Base-by-base conservation (phyloP, 23 red algal species). In the Chondrus crispus region DNA sequence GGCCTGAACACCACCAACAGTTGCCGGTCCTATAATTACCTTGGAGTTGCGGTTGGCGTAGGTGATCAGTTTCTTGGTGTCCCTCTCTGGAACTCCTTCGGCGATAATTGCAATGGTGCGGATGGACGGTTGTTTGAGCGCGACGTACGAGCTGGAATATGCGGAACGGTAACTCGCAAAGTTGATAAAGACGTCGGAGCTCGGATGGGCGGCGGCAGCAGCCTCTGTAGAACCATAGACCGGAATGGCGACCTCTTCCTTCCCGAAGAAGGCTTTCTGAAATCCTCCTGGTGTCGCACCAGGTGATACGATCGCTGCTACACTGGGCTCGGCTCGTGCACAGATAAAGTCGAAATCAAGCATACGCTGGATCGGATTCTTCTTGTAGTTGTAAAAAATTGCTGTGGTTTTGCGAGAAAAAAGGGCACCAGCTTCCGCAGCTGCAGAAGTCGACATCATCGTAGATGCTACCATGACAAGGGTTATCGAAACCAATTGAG, bases 291-390 rank as follows among this genome's bases (percentile, higher is more conserved):
- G 74, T 19, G 81, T 50, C 6, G 94, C 91, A 51, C 92, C 94
- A 1, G 94, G 97, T 12, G 94, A 89, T 22, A 99, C 94, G 52
- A 99, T 93, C 39, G 94, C 94, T 20, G 97, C 97, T 36, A 99
- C 92, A 1, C 89, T 94, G 19, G 97, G 91, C 5, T 71, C 83
- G 20, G 81, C 35, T 20, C 97, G 91, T 42, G 90, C 80, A 57
- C 94, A 99, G 39, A 96, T 93, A 69, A 95, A 99, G 74, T 99
- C 97, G 74, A 99, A 99, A 74, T 99, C 97, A 35, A 99, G 93
- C 97, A 99, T 99, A 46, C 94, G 90, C 80, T 99, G 97, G 62
- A 99, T 85, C 18, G 97, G 94, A 70, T 89, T 84, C 18, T 82
- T 70, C 54, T 99, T 99, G 85, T 99, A 99, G 74, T 99, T 99